Base-by-base conservation (phyloP, 176 grass and related monocot species). In the Avena eriantha region DNA sequence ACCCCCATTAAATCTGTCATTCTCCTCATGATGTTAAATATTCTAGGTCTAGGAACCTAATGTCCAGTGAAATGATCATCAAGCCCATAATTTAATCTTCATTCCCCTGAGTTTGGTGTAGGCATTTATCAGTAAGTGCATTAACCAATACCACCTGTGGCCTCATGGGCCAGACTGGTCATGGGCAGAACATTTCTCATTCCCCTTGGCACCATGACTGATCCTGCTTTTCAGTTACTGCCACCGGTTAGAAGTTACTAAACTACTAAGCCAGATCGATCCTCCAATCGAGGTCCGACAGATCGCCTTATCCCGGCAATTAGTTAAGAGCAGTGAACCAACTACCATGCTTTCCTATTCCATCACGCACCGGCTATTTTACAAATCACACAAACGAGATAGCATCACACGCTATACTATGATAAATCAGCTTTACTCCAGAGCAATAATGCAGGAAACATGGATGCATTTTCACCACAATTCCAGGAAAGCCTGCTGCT, bases 401-500 rank as follows among this genome's bases (percentile, higher is more conserved):
- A 57, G 39, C 63, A 71, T 49, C 53, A 17, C 29, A 83, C 12
- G 73, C 39, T 77, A 89, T 66, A 68, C 57, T 82, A 58, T 77
- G 70, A 64, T 80, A 90, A 51, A 81, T 23, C 60, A 71, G 53
- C 80, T 73, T 79, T 43, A 47, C 69, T 53, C 50, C 43, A 70
- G 79, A 65, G 5, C 19, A 77, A 65, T 47, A 78, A 48, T 24
- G 73, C 35, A 72, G 33, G 81, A 83, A 73, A 35, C 86, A 67
- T 17, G 74, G 59, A 22, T 75, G 80, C 35, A 87, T 58, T 77
- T 56, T 84, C 76, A 76, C 60, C 81, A 57, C 24, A 61, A 76
- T 76, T 91, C 61, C 81, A 43, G 82, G 90, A 85, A 91, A 91
- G 90, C 69, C 63, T 64, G 4, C 77, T 61, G 50, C 86, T 79